These are phyloP conservation scores for Solanum acaule DNA, from an alignment of 257 asterid genomes.

Conservation along the genomic window DNA sequence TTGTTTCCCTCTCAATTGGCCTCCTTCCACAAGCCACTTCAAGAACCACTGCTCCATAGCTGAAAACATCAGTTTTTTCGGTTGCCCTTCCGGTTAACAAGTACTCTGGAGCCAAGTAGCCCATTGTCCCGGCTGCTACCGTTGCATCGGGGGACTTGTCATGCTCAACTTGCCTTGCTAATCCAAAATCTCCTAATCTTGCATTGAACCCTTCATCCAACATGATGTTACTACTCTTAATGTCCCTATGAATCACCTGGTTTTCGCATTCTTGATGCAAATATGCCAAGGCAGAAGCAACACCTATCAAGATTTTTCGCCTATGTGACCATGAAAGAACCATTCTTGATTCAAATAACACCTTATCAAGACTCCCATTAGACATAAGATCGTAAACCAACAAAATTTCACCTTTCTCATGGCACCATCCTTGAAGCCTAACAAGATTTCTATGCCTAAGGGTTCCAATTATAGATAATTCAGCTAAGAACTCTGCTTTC, in stretches of 20 bases:
- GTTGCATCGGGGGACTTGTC: conserved; percentile 78
- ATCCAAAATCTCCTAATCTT: conserved; percentile 69
- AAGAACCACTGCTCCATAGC: conserved; percentile 75
- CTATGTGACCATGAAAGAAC: conserved; percentile 51
- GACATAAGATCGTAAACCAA: conserved; percentile 70
- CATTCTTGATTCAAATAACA: conserved; percentile 57
- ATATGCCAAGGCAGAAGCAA: conserved; percentile 72
- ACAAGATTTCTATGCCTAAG: conserved; percentile 77
- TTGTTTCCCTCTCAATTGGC: conserved; percentile 59
- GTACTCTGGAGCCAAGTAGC: conserved; percentile 81
- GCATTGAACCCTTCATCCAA: conserved; percentile 80
- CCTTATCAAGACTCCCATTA: conserved; percentile 76
- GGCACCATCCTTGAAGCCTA: conserved; percentile 83
- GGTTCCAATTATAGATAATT: conserved; percentile 66
- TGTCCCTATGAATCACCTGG: conserved; percentile 74
- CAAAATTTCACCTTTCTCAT: conserved; percentile 65
- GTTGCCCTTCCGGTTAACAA: conserved; percentile 69
- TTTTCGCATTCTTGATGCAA: conserved; percentile 80
- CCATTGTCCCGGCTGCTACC: conserved; percentile 89
- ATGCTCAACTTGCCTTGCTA: conserved; percentile 68
- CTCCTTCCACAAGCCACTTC: conserved; percentile 82
- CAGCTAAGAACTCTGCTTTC: conserved; percentile 60
- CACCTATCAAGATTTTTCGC: conserved; percentile 54
- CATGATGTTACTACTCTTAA: conserved; percentile 76
- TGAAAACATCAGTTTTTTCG: conserved; percentile 67